Percentiles rank a stretch among this genome's conserved stretches.
Evolutionary conservation across 441 rosid genomes (phyloP).

Genomic region (Croton laevigatus): DNA sequence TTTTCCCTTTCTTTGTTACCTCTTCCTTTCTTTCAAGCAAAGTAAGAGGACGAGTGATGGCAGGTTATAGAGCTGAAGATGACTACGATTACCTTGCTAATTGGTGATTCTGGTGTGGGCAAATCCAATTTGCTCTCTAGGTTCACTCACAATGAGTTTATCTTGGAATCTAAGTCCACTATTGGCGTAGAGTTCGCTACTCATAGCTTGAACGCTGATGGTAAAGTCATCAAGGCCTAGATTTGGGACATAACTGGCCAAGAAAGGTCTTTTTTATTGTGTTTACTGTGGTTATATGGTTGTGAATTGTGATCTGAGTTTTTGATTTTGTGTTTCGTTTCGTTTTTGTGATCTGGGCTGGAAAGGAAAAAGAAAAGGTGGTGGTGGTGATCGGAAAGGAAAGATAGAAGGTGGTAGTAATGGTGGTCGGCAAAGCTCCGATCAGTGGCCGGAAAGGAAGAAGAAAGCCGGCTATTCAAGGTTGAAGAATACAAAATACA

Average conservation of each 20-base stretch:
- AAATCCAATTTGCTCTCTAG: slow-evolving; percentile 32
- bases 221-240: slow-evolving; percentile 67
- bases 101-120: slow-evolving; percentile 29
- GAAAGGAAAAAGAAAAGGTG: too few relatives aligned
- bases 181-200: slow-evolving; percentile 35
- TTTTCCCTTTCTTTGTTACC: neutral
- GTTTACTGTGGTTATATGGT: neutral
- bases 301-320: slow-evolving; percentile 12
- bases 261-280: slow-evolving; percentile 44
- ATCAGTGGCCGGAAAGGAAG: too few relatives aligned
- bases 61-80: slow-evolving; percentile 77
- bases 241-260: slow-evolving; percentile 96
- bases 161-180: slow-evolving; percentile 34
- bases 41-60: slow-evolving; percentile 33
- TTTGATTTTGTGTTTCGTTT: neutral
- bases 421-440: too few relatives aligned
- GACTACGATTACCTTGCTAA: slow-evolving; percentile 73
- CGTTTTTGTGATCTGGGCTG: slow-evolving; percentile 14
- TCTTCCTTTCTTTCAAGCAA: slow-evolving; percentile 15
- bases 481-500: too few relatives aligned
- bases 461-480: too few relatives aligned
- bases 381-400: too few relatives aligned
- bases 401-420: too few relatives aligned
- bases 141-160: slow-evolving; percentile 32
- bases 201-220: slow-evolving; percentile 29